phyloP scores from a whole-genome alignment of 257 asterid species.

The Salvia rosmarinus region DNA sequence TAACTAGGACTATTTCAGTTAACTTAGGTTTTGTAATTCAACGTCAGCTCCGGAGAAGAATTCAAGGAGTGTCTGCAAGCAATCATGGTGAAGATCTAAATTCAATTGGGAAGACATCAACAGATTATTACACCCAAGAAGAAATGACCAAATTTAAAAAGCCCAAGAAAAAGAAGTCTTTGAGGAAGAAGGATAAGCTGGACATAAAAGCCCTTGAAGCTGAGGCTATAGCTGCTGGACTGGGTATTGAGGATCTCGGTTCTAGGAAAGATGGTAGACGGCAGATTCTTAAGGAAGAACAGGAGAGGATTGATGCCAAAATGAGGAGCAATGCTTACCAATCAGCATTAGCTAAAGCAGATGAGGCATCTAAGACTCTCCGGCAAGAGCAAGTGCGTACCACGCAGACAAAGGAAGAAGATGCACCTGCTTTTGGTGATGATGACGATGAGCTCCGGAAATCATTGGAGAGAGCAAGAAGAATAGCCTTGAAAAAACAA shows the following conservation, averaged over 20 bases:
- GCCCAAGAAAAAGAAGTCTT: constrained; percentile 93
- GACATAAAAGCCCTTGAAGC: constrained; percentile 87
- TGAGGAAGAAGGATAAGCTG: constrained; percentile 90
- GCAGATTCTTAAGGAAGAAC: constrained; percentile 75
- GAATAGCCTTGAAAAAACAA: constrained; percentile 70
- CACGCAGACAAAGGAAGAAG: constrained; percentile 61
- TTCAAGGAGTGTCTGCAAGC: constrained; percentile 68
- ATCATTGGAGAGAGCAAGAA: constrained; percentile 91
- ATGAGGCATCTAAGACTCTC: constrained; percentile 91
- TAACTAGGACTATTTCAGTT: constrained; percentile 28
- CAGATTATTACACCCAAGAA: constrained; percentile 88
- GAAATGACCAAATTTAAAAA: constrained; percentile 86
- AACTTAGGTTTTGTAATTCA: constrained; percentile 22
- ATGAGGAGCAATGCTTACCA: constrained; percentile 75
- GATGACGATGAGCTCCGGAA: constrained; percentile 89
- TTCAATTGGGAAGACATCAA: constrained; percentile 54
- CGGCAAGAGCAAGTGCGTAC: constrained; percentile 49
- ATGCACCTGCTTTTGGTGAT: constrained; percentile 66
- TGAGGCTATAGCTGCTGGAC: constrained; percentile 88
- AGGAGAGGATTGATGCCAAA: constrained; percentile 76
- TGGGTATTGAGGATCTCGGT: constrained; percentile 89
- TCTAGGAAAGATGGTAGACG: constrained; percentile 71
- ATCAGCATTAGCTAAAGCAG: constrained; percentile 83
- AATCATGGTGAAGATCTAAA: constrained; percentile 61
- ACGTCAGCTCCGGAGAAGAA: constrained; percentile 83